Evolutionary conservation across 208 protist species (phyloP).

Genomic region (Strigomonas oncopelti): DNA sequence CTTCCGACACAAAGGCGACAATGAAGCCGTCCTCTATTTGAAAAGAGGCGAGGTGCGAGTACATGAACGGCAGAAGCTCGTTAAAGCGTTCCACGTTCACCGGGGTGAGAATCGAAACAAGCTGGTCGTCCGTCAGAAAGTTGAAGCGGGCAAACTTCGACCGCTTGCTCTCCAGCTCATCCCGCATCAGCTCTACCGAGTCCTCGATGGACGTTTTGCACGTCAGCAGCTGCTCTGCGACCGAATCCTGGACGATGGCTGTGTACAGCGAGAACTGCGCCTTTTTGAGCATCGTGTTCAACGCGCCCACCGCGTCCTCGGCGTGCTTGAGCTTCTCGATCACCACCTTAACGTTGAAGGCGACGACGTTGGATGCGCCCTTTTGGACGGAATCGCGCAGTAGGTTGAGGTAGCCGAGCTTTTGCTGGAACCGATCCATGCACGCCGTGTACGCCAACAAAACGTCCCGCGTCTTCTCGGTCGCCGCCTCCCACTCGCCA

Average conservation of each 20-base stretch:
- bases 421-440: conserved; percentile 33
- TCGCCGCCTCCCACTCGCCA: conserved; percentile 66
- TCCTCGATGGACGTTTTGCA: conserved; percentile 87
- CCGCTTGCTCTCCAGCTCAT: conserved; percentile 91
- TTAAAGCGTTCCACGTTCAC: conserved; percentile 33
- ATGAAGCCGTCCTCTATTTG: conserved; percentile 33
- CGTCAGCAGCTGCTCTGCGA: conserved; percentile 84
- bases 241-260: conserved; percentile 87
- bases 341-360: conserved; percentile 1
- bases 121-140: conserved; percentile 85
- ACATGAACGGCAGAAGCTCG: conserved; percentile 65
- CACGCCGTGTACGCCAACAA: conserved; percentile 43
- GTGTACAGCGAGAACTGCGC: conserved; percentile 88
- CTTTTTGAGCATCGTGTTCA: conserved; percentile 53
- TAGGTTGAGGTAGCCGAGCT: conserved; percentile 5
- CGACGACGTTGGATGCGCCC: neutral
- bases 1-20: conserved; percentile 39
- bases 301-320: conserved; percentile 23
- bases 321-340: conserved; percentile 10
- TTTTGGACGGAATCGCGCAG: neutral
- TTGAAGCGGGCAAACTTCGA: conserved; percentile 90
- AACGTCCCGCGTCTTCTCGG: conserved; percentile 54
- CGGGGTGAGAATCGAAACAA: conserved; percentile 77
- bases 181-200: conserved; percentile 81
- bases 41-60: conserved; percentile 42